Evolutionary conservation across 2,329 filamentous ascomycete species (phyloP).

Genomic region (Bimuria novae-zelandiae): DNA sequence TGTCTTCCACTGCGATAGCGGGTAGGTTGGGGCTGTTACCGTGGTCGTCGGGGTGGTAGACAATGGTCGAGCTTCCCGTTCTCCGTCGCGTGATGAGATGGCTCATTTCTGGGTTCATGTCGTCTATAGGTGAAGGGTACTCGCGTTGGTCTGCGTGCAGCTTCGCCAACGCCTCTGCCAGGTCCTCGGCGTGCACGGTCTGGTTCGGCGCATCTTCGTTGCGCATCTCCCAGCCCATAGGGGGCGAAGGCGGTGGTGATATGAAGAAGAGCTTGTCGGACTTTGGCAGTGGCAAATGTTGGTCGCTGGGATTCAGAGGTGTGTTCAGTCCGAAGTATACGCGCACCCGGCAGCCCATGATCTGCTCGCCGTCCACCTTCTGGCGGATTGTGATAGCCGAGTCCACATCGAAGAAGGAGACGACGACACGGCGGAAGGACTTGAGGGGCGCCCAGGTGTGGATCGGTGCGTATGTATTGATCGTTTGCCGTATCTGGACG

Average conservation of each 20-base stretch:
- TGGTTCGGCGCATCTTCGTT: constrained; percentile 69
- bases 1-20: constrained; percentile 68
- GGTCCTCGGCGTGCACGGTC: constrained; percentile 66
- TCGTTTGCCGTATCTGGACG: constrained; percentile 72
- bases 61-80: constrained; percentile 62
- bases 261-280: constrained; percentile 69
- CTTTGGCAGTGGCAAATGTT: constrained; percentile 54
- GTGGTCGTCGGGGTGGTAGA: constrained; percentile 67
- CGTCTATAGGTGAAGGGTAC: constrained; percentile 29
- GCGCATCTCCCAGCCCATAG: constrained; percentile 67
- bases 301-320: constrained; percentile 45
- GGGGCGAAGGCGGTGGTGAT: constrained; percentile 65
- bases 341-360: constrained; percentile 65
- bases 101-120: constrained; percentile 26
- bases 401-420: constrained; percentile 73
- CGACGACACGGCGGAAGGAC: constrained; percentile 80
- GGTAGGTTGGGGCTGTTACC: constrained; percentile 63
- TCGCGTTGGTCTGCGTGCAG: constrained; percentile 51
- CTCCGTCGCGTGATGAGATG: constrained; percentile 36
- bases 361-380: constrained; percentile 73
- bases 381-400: constrained; percentile 72
- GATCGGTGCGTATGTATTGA: constrained; percentile 70
- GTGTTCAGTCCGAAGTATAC: constrained; percentile 47
- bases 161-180: constrained; percentile 60
- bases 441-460: constrained; percentile 81